Evolutionary conservation across 257 asterid genomes (phyloP).

Genomic region (Plantago ovata): DNA sequence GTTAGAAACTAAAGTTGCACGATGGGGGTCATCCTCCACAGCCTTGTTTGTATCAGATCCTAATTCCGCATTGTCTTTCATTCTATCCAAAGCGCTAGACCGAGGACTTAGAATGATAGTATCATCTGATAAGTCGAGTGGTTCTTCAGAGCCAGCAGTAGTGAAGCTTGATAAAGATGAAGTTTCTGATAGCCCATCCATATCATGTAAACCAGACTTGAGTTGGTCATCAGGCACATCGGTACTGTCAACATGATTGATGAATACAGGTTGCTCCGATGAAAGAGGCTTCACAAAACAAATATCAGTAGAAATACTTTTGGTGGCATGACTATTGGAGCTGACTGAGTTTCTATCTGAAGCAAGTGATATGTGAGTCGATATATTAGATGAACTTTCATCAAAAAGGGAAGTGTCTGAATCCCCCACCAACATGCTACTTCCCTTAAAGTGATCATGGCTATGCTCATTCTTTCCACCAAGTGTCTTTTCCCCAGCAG

Average conservation of each 20-base stretch:
- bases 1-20: conserved; percentile 20
- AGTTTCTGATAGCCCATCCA: conserved; percentile 23
- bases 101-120: conserved; percentile 22
- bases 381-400: conserved; percentile 26
- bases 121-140: conserved; percentile 26
- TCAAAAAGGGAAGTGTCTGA: conserved; percentile 21
- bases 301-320: conserved; percentile 15
- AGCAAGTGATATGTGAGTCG: conserved; percentile 26
- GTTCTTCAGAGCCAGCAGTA: conserved; percentile 34
- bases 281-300: conserved; percentile 26
- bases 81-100: conserved; percentile 20
- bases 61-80: conserved; percentile 16
- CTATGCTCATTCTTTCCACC: conserved; percentile 24
- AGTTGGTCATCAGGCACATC: conserved; percentile 22
- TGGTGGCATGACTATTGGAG: conserved; percentile 22
- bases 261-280: conserved; percentile 25
- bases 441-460: conserved; percentile 23
- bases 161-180: conserved; percentile 30
- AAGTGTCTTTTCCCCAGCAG: conserved; percentile 19
- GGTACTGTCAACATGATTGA: conserved; percentile 14
- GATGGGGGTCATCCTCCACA: conserved; percentile 17
- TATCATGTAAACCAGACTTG: conserved; percentile 20
- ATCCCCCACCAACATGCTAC: conserved; percentile 19
- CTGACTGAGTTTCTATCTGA: conserved; percentile 27
- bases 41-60: conserved; percentile 26